phyloP scores from a whole-genome alignment of 2,329 filamentous ascomycete genomes.

The Podosphaera leucotricha region DNA sequence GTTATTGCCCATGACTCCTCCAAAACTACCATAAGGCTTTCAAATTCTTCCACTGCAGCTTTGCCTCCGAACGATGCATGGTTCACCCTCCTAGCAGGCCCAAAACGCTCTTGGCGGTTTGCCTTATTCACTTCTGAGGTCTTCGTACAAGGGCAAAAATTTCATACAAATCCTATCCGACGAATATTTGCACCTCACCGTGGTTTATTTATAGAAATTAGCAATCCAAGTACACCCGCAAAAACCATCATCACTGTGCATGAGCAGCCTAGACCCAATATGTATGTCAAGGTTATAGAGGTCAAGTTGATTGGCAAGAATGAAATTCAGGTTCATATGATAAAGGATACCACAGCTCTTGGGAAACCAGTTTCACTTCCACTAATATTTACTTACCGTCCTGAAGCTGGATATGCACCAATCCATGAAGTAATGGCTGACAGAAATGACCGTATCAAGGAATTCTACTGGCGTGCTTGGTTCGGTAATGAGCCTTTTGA shows the following conservation, averaged over 20 bases:
- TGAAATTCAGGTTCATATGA: conserved; percentile 71
- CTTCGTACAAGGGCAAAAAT: conserved; percentile 84
- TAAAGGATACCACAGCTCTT: conserved; percentile 76
- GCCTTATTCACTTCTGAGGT: conserved; percentile 86
- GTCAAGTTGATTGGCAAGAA: conserved; percentile 52
- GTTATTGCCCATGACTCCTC: conserved; percentile 56
- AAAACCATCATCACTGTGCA: conserved; percentile 72
- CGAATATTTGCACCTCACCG: conserved; percentile 70
- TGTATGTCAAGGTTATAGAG: conserved; percentile 73
- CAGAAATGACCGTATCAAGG: conserved; percentile 95
- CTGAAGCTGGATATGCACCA: conserved; percentile 89
- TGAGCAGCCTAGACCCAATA: conserved; percentile 67
- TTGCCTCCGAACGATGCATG: conserved; percentile 65
- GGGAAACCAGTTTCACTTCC: conserved; percentile 62
- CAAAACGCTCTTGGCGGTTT: conserved; percentile 75
- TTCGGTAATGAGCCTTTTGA: conserved; percentile 71
- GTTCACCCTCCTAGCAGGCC: conserved; percentile 70
- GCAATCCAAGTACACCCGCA: conserved; percentile 53
- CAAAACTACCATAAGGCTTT: conserved; percentile 69
- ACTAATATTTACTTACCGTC: conserved; percentile 78
- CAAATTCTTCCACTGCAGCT: conserved; percentile 45
- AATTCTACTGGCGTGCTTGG: conserved; percentile 97
- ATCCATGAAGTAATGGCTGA: conserved; percentile 91
- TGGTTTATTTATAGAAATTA: conserved; percentile 75
- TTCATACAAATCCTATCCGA: conserved; percentile 88